Evolutionary conservation across 2,329 filamentous ascomycete genomes (phyloP), one percentile per base, ranked within the genome.

Genomic region (Claviceps maximensis): DNA sequence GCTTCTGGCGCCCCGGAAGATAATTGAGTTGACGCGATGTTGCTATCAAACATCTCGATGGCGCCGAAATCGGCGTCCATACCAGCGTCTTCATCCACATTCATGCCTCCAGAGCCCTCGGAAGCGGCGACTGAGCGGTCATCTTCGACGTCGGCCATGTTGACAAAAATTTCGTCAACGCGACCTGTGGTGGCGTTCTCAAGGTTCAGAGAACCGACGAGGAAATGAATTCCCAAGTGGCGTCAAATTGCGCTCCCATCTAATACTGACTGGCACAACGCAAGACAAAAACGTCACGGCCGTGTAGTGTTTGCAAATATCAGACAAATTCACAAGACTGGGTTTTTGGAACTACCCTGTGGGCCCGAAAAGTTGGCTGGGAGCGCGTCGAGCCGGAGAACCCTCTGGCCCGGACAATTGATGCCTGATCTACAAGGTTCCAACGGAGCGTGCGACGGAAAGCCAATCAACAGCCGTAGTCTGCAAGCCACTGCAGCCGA

Each of bases 1-100:
- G 63, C 61, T 51, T 65, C 63, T 27, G 65, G 62, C 12, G 59
- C 65, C 50, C 65, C 63, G 7, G 66, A 65, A 7, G 65, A 62
- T 48, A 63, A 64, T n/a, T 64, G 61, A 15, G 58, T 57, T 44
- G 62, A 58, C 46, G 62, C 58, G 48, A 63, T 57, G 56, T 67
- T 69, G 60, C 67, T 70, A 54, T 69, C 65, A 51, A 70, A 70
- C 61, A 70, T 66, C 48, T 69, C 65, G 50, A 70, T 62, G 25
- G 64, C 52, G 23, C 67, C 67, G 53, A 69, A 69, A 50, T 68
- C 64, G 41, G 57, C 58, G 45, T 68, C 65, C 21, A 59, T 57
- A 25, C 54, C 58, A 23, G 58, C 54, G 31, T 58, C 56, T 12
- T 53, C 56, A 21, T 55, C 58, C 27, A 60, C 55, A 15, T 63